Conservation (phyloP, 495 filamentous ascomycete species). For the Tuber magnatum region DNA sequence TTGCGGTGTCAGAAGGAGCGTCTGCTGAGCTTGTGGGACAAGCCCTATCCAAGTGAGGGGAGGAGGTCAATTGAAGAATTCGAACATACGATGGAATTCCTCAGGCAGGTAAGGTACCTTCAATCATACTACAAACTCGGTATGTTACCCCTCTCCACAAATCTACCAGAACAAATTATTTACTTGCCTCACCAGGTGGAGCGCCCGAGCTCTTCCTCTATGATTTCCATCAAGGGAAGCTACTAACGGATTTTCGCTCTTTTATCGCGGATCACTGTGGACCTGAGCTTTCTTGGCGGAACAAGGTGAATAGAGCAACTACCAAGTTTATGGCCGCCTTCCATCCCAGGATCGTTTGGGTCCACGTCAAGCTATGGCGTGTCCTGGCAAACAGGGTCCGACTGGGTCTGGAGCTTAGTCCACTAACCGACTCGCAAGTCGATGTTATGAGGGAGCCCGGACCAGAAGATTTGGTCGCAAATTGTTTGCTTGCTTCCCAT, state of each 20-base stretch:
- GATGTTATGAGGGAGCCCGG: not conserved
- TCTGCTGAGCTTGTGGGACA: not conserved
- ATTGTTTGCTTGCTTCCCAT: slow-evolving; percentile 5
- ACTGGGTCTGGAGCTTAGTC: not conserved
- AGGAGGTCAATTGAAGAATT: not conserved
- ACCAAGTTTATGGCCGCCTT: not conserved
- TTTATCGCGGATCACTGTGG: not conserved
- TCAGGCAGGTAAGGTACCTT: not conserved
- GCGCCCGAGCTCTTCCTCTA: not conserved
- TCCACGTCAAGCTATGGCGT: slow-evolving; percentile 13
- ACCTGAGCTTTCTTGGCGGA: not conserved
- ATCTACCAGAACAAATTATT: not conserved
- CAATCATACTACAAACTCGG: slow-evolving; percentile 11
- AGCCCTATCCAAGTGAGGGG: not conserved
- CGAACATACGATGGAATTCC: not conserved
- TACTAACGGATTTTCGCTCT: not conserved
- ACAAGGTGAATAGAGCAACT: not conserved
- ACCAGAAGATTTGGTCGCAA: slow-evolving; percentile 14
- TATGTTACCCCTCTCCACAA: not conserved
- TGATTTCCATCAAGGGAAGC: not conserved
- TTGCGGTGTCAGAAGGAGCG: not conserved
- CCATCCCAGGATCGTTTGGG: slow-evolving; percentile 5
- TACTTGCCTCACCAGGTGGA: not conserved
- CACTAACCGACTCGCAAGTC: not conserved
- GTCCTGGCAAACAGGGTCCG: not conserved